Percentiles rank a stretch among this genome's conserved stretches.
phyloP scores from a whole-genome alignment of 441 rosid species.

The Sinapis alba region DNA sequence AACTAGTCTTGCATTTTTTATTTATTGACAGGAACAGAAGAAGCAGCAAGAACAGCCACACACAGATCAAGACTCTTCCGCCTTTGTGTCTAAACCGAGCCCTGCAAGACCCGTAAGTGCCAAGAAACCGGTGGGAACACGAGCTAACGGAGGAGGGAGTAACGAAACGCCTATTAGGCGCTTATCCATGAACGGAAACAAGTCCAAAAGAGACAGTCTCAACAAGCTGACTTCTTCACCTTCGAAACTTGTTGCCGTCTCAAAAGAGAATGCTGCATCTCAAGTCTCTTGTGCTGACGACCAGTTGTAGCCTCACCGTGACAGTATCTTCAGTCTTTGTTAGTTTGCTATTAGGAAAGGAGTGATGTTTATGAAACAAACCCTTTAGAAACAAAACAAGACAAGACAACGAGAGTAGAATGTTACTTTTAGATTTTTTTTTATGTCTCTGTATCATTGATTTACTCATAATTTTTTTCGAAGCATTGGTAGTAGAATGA shows the following conservation, averaged over 20 bases:
- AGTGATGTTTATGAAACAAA: slow-evolving; percentile 12
- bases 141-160: slow-evolving; percentile 64
- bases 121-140: slow-evolving; percentile 69
- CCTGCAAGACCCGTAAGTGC: slow-evolving; percentile 69
- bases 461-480: not conserved
- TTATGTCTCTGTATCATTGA: slow-evolving; percentile 18
- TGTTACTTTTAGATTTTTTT: slow-evolving; percentile 12
- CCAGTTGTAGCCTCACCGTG: slow-evolving; percentile 67
- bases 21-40: slow-evolving; percentile 67
- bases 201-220: slow-evolving; percentile 61
- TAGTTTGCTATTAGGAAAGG: slow-evolving; percentile 20
- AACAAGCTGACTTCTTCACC: slow-evolving; percentile 65
- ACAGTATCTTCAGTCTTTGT: slow-evolving; percentile 15
- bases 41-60: slow-evolving; percentile 79
- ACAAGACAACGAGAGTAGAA: slow-evolving; percentile 21
- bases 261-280: slow-evolving; percentile 78
- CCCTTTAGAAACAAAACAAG: slow-evolving; percentile 5
- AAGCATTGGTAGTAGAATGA: not conserved
- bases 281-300: slow-evolving; percentile 62
- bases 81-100: slow-evolving; percentile 70
- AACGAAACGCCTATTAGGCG: slow-evolving; percentile 79
- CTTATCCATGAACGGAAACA: slow-evolving; percentile 67
- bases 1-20: not conserved
- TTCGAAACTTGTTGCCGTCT: slow-evolving; percentile 56
- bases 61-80: slow-evolving; percentile 69